Evolutionary conservation across 192 early-diverging fungal species (phyloP).

Genomic region (Coemansia sp.): DNA sequence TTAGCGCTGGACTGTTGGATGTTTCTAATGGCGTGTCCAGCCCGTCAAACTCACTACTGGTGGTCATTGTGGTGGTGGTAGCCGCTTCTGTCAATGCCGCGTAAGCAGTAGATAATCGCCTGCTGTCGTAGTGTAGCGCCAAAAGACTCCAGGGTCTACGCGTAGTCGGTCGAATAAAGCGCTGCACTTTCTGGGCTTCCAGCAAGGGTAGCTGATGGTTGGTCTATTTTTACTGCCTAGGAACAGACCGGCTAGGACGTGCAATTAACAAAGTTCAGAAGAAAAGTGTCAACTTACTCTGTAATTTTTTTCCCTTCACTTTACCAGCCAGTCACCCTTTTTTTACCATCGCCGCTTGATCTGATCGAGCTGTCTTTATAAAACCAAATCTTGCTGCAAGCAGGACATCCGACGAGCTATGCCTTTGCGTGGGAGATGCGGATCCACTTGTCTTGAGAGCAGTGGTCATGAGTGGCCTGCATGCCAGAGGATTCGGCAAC

Average conservation of each 20-base stretch:
- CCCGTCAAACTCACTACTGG: constrained; percentile 24
- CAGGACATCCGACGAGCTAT: too few species aligned
- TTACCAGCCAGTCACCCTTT: too few species aligned
- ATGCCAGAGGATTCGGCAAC: neutral
- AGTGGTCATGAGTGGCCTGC: neutral
- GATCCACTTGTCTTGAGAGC: constrained; percentile 9
- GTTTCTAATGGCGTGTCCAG: constrained; percentile 36
- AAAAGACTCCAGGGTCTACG: neutral
- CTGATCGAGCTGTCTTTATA: too few species aligned
- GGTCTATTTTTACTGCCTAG: too few species aligned
- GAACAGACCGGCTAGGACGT: too few species aligned
- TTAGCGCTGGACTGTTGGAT: constrained; percentile 61
- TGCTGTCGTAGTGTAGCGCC: neutral
- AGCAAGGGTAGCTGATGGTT: neutral
- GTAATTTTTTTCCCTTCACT: too few species aligned
- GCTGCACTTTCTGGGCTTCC: neutral
- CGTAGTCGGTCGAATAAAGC: neutral
- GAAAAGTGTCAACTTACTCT: too few species aligned
- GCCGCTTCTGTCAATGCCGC: neutral
- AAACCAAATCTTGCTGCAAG: neutral
- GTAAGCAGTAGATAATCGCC: too few species aligned
- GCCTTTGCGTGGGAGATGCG: constrained; percentile 2
- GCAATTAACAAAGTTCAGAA: too few species aligned
- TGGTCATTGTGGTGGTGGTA: constrained; percentile 1
- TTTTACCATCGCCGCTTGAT: too few species aligned